These are phyloP conservation scores for Coniella lustricola DNA, from an alignment of 2,329 filamentous ascomycete genomes.

Conservation along the genomic window DNA sequence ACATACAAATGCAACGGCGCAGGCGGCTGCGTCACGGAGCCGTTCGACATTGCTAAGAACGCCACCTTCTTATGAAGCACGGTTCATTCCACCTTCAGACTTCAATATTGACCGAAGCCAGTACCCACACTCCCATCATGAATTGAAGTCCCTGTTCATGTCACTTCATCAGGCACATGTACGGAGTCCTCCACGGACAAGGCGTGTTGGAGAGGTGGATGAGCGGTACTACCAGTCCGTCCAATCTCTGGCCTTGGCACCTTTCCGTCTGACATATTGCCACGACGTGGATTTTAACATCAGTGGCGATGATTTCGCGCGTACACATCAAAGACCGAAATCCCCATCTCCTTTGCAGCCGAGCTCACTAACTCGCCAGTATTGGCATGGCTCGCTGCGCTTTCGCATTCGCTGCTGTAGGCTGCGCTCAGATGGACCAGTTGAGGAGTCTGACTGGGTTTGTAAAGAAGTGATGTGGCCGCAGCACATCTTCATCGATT, in stretches of 20 bases:
- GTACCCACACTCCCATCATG: slow-evolving; percentile 34
- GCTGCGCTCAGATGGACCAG: slow-evolving; percentile 18
- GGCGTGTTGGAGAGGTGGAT: slow-evolving; percentile 17
- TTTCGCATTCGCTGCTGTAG: slow-evolving; percentile 64
- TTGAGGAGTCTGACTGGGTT: slow-evolving; percentile 51
- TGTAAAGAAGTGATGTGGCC: slow-evolving; percentile 65
- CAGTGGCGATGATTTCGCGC: slow-evolving; percentile 26
- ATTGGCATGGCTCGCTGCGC: slow-evolving; percentile 47
- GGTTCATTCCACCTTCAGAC: slow-evolving; percentile 21
- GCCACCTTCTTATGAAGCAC: not conserved
- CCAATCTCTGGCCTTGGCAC: slow-evolving; percentile 41
- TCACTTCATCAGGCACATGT: slow-evolving; percentile 40
- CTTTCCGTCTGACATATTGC: slow-evolving; percentile 29
- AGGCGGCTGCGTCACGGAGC: not conserved
- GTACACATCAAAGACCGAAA: slow-evolving; percentile 28
- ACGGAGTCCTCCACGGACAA: slow-evolving; percentile 41
- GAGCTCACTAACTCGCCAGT: slow-evolving; percentile 29
- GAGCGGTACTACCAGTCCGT: slow-evolving; percentile 52
- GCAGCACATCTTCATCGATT: slow-evolving; percentile 55
- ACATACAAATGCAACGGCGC: not conserved
- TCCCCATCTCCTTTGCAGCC: slow-evolving; percentile 19
- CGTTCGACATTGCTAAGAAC: not conserved
- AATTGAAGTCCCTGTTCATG: slow-evolving; percentile 33
- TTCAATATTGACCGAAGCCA: slow-evolving; percentile 25
- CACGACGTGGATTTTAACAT: slow-evolving; percentile 43